phyloP scores from a whole-genome alignment of 73 alveolate species.

The Uronychia setigera region DNA sequence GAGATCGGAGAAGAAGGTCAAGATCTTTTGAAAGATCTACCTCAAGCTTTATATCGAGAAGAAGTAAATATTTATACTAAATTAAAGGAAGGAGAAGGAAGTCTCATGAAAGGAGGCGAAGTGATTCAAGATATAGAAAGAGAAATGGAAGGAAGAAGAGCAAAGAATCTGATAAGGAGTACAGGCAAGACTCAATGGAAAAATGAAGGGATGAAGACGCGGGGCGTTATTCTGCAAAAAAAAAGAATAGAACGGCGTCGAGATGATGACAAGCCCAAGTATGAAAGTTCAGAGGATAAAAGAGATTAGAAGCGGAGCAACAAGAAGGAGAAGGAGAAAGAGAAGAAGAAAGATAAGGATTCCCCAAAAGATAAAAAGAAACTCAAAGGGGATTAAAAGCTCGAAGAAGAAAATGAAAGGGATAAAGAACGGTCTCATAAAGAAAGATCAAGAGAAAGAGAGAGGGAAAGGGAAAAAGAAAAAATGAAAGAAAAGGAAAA shows the following conservation, averaged over 20 bases:
- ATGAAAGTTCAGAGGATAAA: not conserved
- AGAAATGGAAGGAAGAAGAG: not conserved
- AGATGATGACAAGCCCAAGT: not conserved
- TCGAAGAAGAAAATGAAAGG: slow-evolving; percentile 4
- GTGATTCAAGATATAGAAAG: not conserved
- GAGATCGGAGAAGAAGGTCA: slow-evolving; percentile 10
- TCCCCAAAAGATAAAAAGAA: not conserved
- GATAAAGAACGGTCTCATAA: not conserved
- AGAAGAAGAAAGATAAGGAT: not conserved
- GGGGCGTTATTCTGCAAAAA: not conserved
- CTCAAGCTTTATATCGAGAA: not conserved
- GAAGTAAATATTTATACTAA: not conserved
- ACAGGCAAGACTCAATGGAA: not conserved
- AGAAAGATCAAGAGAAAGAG: not conserved
- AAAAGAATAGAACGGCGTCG: not conserved
- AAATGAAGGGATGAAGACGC: not conserved
- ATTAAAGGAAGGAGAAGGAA: not conserved
- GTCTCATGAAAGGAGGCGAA: not conserved
- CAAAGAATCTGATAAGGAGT: not conserved
- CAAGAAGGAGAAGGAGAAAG: not conserved
- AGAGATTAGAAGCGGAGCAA: not conserved
- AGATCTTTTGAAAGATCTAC: not conserved
- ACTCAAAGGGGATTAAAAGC: not conserved
- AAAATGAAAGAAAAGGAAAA: not conserved
- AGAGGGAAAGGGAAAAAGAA: not conserved